Evolutionary conservation across 1,284 basidiomycete species (phyloP).

Genomic region (Hymenochaete sp.): DNA sequence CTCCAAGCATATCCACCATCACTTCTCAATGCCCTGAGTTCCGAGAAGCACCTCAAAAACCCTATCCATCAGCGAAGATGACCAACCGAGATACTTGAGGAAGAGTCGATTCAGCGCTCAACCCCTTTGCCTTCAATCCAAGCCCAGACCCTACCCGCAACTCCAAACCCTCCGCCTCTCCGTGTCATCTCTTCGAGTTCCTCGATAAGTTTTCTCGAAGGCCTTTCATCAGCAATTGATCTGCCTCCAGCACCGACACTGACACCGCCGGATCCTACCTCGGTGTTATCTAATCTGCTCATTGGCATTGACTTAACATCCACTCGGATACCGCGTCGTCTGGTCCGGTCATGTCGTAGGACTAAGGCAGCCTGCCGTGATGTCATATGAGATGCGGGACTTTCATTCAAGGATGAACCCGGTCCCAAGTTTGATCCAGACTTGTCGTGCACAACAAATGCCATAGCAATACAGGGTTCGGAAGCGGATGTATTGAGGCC

Average conservation of each 20-base stretch:
- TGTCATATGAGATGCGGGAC: not conserved
- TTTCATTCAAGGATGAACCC: not conserved
- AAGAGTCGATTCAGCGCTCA: not conserved
- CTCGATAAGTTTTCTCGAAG: constrained; percentile 6
- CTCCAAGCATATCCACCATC: too few relatives aligned
- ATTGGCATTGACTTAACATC: constrained; percentile 9
- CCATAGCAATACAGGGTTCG: constrained; percentile 4
- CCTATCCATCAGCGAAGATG: too few relatives aligned
- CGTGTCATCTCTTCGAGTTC: constrained; percentile 14
- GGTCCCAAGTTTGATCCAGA: too few relatives aligned
- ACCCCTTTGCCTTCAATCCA: constrained; percentile 10
- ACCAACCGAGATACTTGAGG: not conserved
- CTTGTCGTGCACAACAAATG: constrained; percentile 4
- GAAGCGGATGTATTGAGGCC: not conserved
- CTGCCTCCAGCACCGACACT: not conserved
- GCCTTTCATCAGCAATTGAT: not conserved
- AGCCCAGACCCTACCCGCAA: constrained; percentile 15
- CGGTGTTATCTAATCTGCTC: not conserved
- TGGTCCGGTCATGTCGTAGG: constrained; percentile 12
- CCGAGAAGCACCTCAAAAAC: too few relatives aligned
- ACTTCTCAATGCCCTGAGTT: too few relatives aligned
- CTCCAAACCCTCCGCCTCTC: constrained; percentile 15
- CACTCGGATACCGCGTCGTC: constrained; percentile 12
- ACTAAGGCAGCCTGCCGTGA: constrained; percentile 5
- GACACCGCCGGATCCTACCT: not conserved